A percentile compares a stretch with the other conserved stretches of the same genome.
Conservation (phyloP, 805 yeast species). For the Cyberlindnera subsufficiens region DNA sequence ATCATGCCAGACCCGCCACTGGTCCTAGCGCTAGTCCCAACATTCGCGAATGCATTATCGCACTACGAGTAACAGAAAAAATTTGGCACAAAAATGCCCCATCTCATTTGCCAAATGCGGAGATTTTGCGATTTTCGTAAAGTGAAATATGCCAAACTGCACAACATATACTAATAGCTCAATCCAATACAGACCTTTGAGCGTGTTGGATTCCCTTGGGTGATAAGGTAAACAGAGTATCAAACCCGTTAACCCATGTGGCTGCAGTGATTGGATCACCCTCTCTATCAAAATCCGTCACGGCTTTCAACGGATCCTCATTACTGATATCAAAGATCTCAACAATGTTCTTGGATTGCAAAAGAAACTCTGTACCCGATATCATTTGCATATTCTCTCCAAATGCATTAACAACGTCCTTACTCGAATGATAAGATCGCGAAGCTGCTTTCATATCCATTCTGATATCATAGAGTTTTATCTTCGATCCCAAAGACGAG, state of each 20-base stretch:
- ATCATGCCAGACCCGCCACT: no score
- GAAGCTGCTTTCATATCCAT: not conserved
- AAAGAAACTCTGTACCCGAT: not conserved
- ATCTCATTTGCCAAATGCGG: no score
- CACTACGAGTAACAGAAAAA: no score
- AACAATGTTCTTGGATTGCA: slow-evolving; percentile 6
- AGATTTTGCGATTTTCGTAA: no score
- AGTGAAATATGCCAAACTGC: no score
- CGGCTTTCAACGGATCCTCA: slow-evolving; percentile 5
- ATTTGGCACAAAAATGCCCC: no score
- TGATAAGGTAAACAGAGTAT: not conserved
- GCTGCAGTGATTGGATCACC: slow-evolving; percentile 2
- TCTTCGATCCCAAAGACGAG: slow-evolving; percentile 9
- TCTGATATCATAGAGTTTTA: slow-evolving; percentile 8
- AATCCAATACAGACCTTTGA: no score
- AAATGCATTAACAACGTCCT: slow-evolving; percentile 9
- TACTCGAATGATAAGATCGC: slow-evolving; percentile 1
- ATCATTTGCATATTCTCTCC: slow-evolving; percentile 5
- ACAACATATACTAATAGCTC: no score
- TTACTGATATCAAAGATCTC: slow-evolving; percentile 4
- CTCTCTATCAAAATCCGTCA: slow-evolving; percentile 6
- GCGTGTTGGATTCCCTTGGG: slow-evolving; percentile 2
- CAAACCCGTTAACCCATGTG: not conserved
- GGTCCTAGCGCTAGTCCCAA: no score
- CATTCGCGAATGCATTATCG: no score